Evolutionary conservation across 2,329 filamentous ascomycete species (phyloP).

Genomic region (Dothidotthia symphoricarpi): DNA sequence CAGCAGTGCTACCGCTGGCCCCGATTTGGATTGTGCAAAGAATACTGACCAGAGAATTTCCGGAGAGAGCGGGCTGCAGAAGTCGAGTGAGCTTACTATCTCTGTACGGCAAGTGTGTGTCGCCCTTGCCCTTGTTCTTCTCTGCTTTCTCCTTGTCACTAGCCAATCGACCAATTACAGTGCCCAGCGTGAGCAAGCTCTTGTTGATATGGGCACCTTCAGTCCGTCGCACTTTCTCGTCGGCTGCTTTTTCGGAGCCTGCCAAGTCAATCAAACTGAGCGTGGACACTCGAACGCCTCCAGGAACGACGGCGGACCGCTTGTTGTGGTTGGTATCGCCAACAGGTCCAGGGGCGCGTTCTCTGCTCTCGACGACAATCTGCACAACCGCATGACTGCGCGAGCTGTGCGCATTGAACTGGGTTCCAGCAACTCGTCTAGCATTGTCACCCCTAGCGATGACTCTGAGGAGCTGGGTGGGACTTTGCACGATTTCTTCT

Average conservation of each 20-base stretch:
- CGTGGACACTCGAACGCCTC: constrained; percentile 92
- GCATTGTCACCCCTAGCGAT: constrained; percentile 93
- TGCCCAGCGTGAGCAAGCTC: constrained; percentile 89
- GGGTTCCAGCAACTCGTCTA: constrained; percentile 85
- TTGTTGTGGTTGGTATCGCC: constrained; percentile 44
- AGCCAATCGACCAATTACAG: constrained; percentile 90
- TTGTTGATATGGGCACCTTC: constrained; percentile 99
- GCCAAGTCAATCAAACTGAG: constrained; percentile 94
- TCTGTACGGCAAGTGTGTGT: constrained; percentile 93
- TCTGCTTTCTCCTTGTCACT: constrained; percentile 78
- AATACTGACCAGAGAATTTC: constrained; percentile 93
- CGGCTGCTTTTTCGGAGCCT: constrained; percentile 92
- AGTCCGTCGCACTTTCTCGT: constrained; percentile 87
- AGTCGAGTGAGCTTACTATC: constrained; percentile 96
- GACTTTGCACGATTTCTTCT: constrained; percentile 97
- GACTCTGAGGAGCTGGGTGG: constrained; percentile 88
- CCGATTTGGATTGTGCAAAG: constrained; percentile 94
- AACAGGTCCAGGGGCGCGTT: constrained; percentile 64
- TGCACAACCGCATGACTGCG: constrained; percentile 98
- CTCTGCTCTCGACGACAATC: constrained; percentile 95
- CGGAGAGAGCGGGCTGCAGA: constrained; percentile 87
- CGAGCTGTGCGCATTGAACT: constrained; percentile 95
- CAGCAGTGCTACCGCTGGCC: constrained; percentile 67
- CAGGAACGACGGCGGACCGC: constrained; percentile 55
- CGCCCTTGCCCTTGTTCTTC: constrained; percentile 76